phyloP scores from a whole-genome alignment of 192 early-diverging fungal species.

The Linnemannia exigua region DNA sequence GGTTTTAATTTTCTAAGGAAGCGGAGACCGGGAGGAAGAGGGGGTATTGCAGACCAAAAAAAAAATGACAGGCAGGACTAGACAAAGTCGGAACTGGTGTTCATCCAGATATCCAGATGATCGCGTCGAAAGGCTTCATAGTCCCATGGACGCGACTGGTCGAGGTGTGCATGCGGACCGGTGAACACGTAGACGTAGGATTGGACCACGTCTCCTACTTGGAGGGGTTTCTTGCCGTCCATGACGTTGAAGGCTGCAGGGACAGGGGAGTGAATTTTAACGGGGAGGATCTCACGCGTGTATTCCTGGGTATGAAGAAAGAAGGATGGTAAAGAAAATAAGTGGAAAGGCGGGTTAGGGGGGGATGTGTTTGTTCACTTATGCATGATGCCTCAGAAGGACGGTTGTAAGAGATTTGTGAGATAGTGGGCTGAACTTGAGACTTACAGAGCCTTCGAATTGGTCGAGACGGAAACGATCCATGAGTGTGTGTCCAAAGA shows the following conservation, averaged over 20 bases:
- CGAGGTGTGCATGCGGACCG: slow-evolving; percentile 26
- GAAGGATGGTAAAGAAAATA: neutral
- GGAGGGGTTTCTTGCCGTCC: slow-evolving; percentile 9
- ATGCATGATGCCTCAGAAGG: no score
- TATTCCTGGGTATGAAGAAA: slow-evolving; percentile 24
- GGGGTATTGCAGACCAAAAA: neutral
- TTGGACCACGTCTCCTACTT: slow-evolving; percentile 21
- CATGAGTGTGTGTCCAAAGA: slow-evolving; percentile 47
- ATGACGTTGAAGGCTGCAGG: slow-evolving; percentile 20
- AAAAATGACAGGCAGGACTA: neutral
- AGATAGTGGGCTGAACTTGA: no score
- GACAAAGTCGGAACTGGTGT: slow-evolving; percentile 26
- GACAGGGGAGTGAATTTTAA: slow-evolving; percentile 28
- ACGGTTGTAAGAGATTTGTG: no score
- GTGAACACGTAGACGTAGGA: slow-evolving; percentile 50
- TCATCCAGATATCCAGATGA: slow-evolving; percentile 34
- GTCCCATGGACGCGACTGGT: slow-evolving; percentile 33
- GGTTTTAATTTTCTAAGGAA: neutral
- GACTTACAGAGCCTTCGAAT: slow-evolving; percentile 40
- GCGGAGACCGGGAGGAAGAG: neutral
- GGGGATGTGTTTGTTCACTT: no score
- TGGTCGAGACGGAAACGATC: slow-evolving; percentile 41
- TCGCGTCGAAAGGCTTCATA: slow-evolving; percentile 38
- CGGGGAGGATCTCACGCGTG: slow-evolving; percentile 26
- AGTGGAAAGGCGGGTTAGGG: neutral